These are phyloP conservation scores for Colletotrichum sp. DNA, from an alignment of 2,329 filamentous ascomycete genomes.

Conservation along the genomic window DNA sequence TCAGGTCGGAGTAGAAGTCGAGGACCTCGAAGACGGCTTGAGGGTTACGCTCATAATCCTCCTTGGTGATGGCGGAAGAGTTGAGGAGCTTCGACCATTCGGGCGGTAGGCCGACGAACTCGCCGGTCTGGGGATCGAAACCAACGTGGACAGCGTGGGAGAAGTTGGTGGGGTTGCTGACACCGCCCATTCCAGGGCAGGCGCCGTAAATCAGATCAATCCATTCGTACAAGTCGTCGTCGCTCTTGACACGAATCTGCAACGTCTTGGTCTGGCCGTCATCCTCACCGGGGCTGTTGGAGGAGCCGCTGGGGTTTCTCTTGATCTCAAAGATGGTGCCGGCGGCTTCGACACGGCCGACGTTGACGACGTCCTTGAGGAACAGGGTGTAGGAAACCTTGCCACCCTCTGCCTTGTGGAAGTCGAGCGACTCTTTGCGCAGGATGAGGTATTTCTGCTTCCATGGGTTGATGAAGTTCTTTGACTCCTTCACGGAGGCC, in stretches of 20 bases:
- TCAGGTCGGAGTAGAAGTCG: conserved; percentile 85
- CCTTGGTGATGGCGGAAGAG: conserved; percentile 95
- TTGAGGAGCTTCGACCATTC: conserved; percentile 98
- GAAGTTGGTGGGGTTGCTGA: conserved; percentile 98
- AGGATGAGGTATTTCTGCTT: conserved; percentile 92
- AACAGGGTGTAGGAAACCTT: conserved; percentile 87
- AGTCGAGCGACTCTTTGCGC: conserved; percentile 91
- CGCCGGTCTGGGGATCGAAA: conserved; percentile 93
- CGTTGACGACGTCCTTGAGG: conserved; percentile 86
- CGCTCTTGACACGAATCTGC: conserved; percentile 91
- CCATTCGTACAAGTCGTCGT: conserved; percentile 98
- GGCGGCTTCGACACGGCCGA: conserved; percentile 88
- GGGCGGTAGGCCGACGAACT: conserved; percentile 90
- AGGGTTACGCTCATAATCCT: conserved; percentile 97
- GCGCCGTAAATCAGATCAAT: conserved; percentile 97
- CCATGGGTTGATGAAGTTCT: conserved; percentile 83
- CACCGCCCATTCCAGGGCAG: conserved; percentile 96
- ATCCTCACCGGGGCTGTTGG: conserved; percentile 75
- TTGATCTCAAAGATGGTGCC: conserved; percentile 96
- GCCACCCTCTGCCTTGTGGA: conserved; percentile 88
- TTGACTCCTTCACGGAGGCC: conserved; percentile 89
- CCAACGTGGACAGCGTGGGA: conserved; percentile 96
- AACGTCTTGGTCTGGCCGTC: conserved; percentile 84
- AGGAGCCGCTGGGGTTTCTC: conserved; percentile 70
- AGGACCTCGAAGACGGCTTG: conserved; percentile 82